These are phyloP conservation scores for Bocquillonia castaneifolia DNA, from an alignment of 441 rosid genomes.

Conservation along the genomic window DNA sequence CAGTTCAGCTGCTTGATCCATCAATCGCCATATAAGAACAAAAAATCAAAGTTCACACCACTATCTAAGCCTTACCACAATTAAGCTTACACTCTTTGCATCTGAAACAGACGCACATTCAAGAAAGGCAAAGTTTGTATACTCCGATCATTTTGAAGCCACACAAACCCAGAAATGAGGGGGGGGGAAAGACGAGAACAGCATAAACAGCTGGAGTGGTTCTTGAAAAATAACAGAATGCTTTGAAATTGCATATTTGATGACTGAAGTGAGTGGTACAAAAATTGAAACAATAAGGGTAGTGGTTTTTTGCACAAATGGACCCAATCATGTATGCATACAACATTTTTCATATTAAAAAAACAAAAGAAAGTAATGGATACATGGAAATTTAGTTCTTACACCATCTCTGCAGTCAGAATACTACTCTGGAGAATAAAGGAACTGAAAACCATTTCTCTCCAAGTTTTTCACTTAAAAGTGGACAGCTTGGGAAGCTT, in stretches of 20 bases:
- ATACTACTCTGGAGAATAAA: conserved; percentile 9
- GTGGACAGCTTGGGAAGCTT: conserved; percentile 93
- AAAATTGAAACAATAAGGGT: conserved; percentile 2
- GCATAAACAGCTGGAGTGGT: not conserved
- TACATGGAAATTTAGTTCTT: conserved; percentile 18
- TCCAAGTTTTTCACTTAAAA: conserved; percentile 50
- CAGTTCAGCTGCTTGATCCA: too few species aligned
- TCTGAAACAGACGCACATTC: too few species aligned
- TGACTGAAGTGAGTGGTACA: conserved; percentile 9
- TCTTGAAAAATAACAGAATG: not conserved
- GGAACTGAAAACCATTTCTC: conserved; percentile 10
- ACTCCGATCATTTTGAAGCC: too few species aligned
- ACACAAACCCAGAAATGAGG: too few species aligned
- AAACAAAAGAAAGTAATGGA: not conserved
- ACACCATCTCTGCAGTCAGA: conserved; percentile 15
- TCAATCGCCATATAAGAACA: too few species aligned
- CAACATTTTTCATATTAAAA: conserved; percentile 8
- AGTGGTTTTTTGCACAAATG: conserved; percentile 12
- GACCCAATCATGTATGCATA: conserved; percentile 11
- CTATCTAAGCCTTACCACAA: too few species aligned
- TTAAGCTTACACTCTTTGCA: too few species aligned
- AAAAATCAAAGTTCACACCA: too few species aligned
- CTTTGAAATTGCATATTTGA: conserved; percentile 1
- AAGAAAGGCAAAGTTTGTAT: too few species aligned
- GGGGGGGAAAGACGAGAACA: too few species aligned